Percentiles rank a stretch among this genome's conserved stretches.
phyloP scores from a whole-genome alignment of 169 alveolate species.

The Plasmodium reichenowi region DNA sequence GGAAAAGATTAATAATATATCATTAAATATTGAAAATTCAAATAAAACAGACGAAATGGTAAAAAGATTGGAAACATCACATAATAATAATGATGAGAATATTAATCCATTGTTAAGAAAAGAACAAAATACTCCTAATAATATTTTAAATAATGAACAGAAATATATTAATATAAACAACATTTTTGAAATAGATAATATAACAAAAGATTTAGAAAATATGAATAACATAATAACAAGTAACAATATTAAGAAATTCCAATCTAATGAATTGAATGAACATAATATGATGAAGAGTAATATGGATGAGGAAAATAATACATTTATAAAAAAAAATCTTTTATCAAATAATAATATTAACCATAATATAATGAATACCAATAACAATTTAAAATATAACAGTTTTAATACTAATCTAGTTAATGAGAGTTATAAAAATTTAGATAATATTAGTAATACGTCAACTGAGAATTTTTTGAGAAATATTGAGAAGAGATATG shows the following conservation, averaged over 20 bases:
- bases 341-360: too few relatives aligned
- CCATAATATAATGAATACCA: neutral
- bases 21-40: too few relatives aligned
- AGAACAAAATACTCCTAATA: neutral
- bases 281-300: neutral
- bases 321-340: too few relatives aligned
- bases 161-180: conserved; percentile 50
- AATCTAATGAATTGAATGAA: neutral
- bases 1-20: too few relatives aligned
- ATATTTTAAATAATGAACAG: conserved; percentile 23
- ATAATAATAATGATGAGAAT: neutral
- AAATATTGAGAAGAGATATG: conserved; percentile 20
- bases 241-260: neutral
- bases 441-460: neutral
- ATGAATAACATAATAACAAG: conserved; percentile 6
- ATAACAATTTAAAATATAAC: neutral
- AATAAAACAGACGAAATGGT: too few relatives aligned
- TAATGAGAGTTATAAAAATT: neutral
- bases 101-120: neutral
- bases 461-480: conserved; percentile 13
- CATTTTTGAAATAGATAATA: conserved; percentile 64
- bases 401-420: neutral
- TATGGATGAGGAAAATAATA: neutral
- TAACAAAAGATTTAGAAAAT: conserved; percentile 34
- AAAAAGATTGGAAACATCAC: too few relatives aligned